Percentiles rank a stretch among this genome's conserved stretches.
phyloP scores from a whole-genome alignment of 164 flowering plant genomes.

The Magnolia sinica region DNA sequence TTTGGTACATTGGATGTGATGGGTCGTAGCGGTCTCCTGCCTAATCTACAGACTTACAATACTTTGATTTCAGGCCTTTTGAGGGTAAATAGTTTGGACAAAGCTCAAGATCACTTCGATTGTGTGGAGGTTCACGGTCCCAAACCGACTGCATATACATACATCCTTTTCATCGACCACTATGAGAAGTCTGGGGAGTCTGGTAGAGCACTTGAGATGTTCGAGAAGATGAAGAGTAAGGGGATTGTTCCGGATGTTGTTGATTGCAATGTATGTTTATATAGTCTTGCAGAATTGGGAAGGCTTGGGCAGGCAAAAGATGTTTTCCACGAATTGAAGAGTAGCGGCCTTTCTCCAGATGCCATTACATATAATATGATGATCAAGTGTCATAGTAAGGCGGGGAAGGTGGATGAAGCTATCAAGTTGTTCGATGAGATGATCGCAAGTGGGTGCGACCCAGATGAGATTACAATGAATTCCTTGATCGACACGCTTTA shows the following conservation, averaged over 20 bases:
- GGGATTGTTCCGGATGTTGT: constrained; percentile 79
- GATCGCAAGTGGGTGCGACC: constrained; percentile 52
- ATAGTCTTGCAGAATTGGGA: constrained; percentile 70
- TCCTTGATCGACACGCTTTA: constrained; percentile 73
- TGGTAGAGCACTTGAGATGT: constrained; percentile 65
- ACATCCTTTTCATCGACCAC: constrained; percentile 79
- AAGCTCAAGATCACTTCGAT: constrained; percentile 54
- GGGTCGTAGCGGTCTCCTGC: constrained; percentile 54
- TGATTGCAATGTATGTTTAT: constrained; percentile 77
- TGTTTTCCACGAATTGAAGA: constrained; percentile 51
- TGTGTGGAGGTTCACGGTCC: constrained; percentile 53
- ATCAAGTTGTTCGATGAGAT: constrained; percentile 59
- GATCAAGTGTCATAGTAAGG: constrained; percentile 84
- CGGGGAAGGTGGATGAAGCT: constrained; percentile 75
- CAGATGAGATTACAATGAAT: constrained; percentile 68
- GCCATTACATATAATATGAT: constrained; percentile 89
- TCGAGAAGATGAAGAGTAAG: constrained; percentile 67
- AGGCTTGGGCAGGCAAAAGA: constrained; percentile 59
- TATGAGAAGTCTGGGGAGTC: constrained; percentile 73
- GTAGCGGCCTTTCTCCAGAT: constrained; percentile 68
- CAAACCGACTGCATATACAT: constrained; percentile 63
- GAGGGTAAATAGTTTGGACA: constrained; percentile 46
- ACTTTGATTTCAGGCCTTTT: constrained; percentile 76
- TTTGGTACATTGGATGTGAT: constrained; percentile 52
- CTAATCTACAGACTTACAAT: constrained; percentile 80